Conservation (phyloP, 2,329 filamentous ascomycete genomes). For the Hypoxylon sp. region DNA sequence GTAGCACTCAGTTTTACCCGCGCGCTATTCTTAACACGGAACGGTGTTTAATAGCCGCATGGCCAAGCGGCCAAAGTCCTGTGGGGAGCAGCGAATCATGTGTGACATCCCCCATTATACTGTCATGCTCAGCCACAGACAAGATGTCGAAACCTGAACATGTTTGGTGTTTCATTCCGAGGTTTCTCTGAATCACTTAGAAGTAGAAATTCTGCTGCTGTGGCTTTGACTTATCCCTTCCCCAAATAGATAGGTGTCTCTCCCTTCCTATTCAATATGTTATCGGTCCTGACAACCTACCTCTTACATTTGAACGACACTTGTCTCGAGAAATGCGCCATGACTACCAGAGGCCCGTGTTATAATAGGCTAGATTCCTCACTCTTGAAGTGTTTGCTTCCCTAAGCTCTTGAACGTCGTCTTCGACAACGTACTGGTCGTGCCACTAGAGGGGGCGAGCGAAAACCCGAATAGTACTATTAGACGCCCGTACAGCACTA, state of each 20-base stretch:
- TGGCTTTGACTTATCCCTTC: too few species aligned
- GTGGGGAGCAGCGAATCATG: not conserved
- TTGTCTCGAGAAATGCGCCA: not conserved
- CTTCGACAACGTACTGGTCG: too few species aligned
- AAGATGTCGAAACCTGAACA: not conserved
- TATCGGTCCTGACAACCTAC: too few species aligned
- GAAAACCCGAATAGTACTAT: too few species aligned
- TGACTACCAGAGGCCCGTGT: not conserved
- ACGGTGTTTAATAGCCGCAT: not conserved
- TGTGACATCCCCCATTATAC: not conserved
- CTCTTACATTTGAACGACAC: not conserved
- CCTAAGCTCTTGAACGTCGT: too few species aligned
- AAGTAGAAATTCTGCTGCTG: not conserved
- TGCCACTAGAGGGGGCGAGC: too few species aligned
- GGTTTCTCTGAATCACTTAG: not conserved
- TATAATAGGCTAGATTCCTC: too few species aligned
- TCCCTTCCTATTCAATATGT: not conserved
- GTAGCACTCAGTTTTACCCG: not conserved
- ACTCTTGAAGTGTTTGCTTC: too few species aligned
- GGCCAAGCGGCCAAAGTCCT: too few species aligned
- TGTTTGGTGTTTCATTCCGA: not conserved
- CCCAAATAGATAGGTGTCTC: not conserved
- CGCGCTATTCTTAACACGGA: too few species aligned
- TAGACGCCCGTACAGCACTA: too few species aligned
- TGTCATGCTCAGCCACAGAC: not conserved